Evolutionary conservation across 2,329 filamentous ascomycete species (phyloP), one percentile per base, ranked within the genome.

Genomic region (Magnaporthales sp.): DNA sequence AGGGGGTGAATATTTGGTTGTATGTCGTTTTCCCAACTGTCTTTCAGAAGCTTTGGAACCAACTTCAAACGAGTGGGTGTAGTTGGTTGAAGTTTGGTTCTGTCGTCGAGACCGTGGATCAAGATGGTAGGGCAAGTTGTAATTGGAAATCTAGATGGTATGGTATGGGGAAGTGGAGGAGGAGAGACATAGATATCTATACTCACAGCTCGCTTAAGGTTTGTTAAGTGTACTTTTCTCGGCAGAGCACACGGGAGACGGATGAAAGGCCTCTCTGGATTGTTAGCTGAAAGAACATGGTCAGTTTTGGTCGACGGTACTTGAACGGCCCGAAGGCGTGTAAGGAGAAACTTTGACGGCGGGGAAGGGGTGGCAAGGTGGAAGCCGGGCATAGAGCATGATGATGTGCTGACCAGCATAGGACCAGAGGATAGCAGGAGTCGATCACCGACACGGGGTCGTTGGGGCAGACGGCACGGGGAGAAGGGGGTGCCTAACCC

Each of bases 51-150:
- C 24, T 13, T 15, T 2, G 27, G 71, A 72, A 68, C 66, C 70
- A 68, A 77, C 76, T 79, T 79, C 77, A 71, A 80, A 79, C 75
- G 78, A 80, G 72, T 75, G 77, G 71, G 73, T 70, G 74, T 70
- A 79, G 78, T 79, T 80, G 78, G 78, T 72, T 75, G 77, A 79
- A 80, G 77, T 73, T 71, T 71, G 69, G 73, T 68, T 72, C 72
- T 72, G 75, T 76, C 73, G 72, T 58, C 32, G 56, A 22, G 63
- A 66, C 38, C 30, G 29, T 27, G 68, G 26, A 64, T 51, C 68
- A 67, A 69, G 58, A 66, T 67, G 67, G 65, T 67, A 65, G 68
- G 69, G 69, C 69, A 67, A 67, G 68, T 63, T 31, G 61, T 22
- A 38, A 32, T 5, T 63, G 19, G 56, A 46, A 67, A 68, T 19